phyloP scores from a whole-genome alignment of 192 early-diverging fungal genomes.

The Gigaspora rosea region DNA sequence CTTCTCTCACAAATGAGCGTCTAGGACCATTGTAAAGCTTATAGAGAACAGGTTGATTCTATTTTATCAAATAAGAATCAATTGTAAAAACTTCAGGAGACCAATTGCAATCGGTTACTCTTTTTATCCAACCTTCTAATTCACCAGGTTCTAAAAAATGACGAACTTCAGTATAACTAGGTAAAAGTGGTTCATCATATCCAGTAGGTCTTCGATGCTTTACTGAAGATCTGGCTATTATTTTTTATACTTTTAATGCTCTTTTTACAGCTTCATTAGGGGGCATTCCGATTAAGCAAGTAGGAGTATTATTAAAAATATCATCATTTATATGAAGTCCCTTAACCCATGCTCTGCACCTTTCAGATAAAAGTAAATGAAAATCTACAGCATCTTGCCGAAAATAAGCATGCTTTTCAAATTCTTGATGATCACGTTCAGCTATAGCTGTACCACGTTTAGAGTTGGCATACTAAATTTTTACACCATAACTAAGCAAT shows the following conservation, averaged over 20 bases:
- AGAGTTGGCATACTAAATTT: conserved; percentile 20
- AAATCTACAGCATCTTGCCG: conserved; percentile 18
- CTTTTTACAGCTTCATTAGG: conserved; percentile 24
- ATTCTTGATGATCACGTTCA: no score
- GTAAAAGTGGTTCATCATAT: conserved; percentile 9
- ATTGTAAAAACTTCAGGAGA: conserved; percentile 10
- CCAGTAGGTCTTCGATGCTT: conserved; percentile 14
- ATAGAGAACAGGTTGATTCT: conserved; percentile 19
- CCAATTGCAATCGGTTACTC: no score
- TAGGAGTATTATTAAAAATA: conserved; percentile 24
- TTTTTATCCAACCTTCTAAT: no score
- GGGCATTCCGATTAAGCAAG: conserved; percentile 14
- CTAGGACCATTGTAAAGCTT: conserved; percentile 24
- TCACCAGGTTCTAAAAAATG: neutral
- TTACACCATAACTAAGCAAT: conserved; percentile 11
- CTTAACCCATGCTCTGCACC: conserved; percentile 16
- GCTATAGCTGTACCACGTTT: no score
- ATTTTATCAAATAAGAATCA: conserved; percentile 27
- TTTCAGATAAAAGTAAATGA: conserved; percentile 19
- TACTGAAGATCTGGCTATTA: neutral
- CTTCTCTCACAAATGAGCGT: conserved; percentile 18
- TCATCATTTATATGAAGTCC: conserved; percentile 28
- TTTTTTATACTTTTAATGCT: conserved; percentile 27
- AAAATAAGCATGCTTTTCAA: neutral
- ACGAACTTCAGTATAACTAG: conserved; percentile 19